phyloP scores from a whole-genome alignment of 2,329 filamentous ascomycete genomes.

The Leptographium radiaticola region DNA sequence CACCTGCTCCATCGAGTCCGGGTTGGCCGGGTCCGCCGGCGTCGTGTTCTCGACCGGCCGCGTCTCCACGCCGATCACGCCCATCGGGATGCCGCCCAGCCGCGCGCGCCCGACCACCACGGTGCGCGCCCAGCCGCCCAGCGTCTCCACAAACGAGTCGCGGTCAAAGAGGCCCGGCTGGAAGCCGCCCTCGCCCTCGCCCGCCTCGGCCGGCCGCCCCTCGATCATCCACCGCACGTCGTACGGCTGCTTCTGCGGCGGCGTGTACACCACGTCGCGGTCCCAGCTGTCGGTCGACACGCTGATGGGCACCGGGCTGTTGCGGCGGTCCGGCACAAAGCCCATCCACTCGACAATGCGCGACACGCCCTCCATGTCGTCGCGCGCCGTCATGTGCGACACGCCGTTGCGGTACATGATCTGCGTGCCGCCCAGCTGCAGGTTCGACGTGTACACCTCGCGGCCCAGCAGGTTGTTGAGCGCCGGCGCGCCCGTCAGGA shows the following conservation, averaged over 20 bases:
- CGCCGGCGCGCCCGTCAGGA: slow-evolving; percentile 90
- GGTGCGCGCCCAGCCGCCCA: slow-evolving; percentile 93
- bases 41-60: slow-evolving; percentile 94
- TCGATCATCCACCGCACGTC: slow-evolving; percentile 90
- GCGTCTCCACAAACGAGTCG: slow-evolving; percentile 90
- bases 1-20: slow-evolving; percentile 94
- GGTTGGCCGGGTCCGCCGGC: slow-evolving; percentile 93
- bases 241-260: slow-evolving; percentile 70
- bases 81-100: slow-evolving; percentile 92
- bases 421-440: slow-evolving; percentile 98
- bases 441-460: slow-evolving; percentile 96
- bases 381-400: slow-evolving; percentile 93
- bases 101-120: slow-evolving; percentile 94
- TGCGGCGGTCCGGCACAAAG: slow-evolving; percentile 91
- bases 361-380: slow-evolving; percentile 94
- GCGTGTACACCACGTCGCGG: slow-evolving; percentile 76
- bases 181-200: slow-evolving; percentile 68
- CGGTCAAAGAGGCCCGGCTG: slow-evolving; percentile 89
- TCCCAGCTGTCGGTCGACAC: slow-evolving; percentile 82
- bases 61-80: slow-evolving; percentile 95
- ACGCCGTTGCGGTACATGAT: slow-evolving; percentile 99
- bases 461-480: slow-evolving; percentile 97
- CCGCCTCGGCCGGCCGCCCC: slow-evolving; percentile 42
- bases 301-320: slow-evolving; percentile 82
- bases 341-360: slow-evolving; percentile 99